Percentiles rank a stretch among this genome's conserved stretches.
phyloP scores from a whole-genome alignment of 2,329 filamentous ascomycete genomes.

The Colletotrichum brevisporum region DNA sequence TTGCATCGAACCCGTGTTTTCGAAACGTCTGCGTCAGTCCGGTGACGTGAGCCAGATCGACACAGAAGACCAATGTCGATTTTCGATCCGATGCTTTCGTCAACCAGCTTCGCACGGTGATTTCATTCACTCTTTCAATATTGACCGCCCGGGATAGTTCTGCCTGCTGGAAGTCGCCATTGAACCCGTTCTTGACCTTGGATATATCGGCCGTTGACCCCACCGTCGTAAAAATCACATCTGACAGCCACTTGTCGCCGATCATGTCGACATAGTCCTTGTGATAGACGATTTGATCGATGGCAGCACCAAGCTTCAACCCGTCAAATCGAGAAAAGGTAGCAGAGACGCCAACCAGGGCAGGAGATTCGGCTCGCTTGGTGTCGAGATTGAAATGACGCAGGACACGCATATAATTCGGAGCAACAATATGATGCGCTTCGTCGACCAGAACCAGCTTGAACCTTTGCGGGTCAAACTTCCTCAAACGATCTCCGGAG shows the following conservation, averaged over 20 bases:
- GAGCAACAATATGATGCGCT: slow-evolving; percentile 94
- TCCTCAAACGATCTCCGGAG: slow-evolving; percentile 81
- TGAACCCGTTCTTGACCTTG: slow-evolving; percentile 72
- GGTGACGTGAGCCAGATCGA: slow-evolving; percentile 86
- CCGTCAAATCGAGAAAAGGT: slow-evolving; percentile 86
- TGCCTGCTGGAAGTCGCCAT: slow-evolving; percentile 83
- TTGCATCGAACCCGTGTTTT: slow-evolving; percentile 82
- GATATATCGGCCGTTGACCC: slow-evolving; percentile 85
- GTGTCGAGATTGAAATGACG: slow-evolving; percentile 79
- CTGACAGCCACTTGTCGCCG: slow-evolving; percentile 89
- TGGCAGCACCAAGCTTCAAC: slow-evolving; percentile 82
- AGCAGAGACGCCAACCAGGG: slow-evolving; percentile 91
- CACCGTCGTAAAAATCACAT: slow-evolving; percentile 96
- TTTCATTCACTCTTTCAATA: slow-evolving; percentile 82
- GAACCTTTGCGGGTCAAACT: slow-evolving; percentile 84
- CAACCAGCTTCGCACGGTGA: slow-evolving; percentile 89
- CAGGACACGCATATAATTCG: slow-evolving; percentile 81
- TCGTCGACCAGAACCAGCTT: slow-evolving; percentile 96
- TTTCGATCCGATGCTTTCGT: slow-evolving; percentile 80
- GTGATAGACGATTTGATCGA: slow-evolving; percentile 97
- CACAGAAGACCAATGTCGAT: slow-evolving; percentile 94
- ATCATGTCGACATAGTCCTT: slow-evolving; percentile 80
- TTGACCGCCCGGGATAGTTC: slow-evolving; percentile 90
- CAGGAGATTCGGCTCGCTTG: slow-evolving; percentile 62
- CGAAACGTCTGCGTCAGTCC: slow-evolving; percentile 84